Base-by-base conservation (phyloP, 768 basidiomycete species). In the Peribolospora kevripleyi region DNA sequence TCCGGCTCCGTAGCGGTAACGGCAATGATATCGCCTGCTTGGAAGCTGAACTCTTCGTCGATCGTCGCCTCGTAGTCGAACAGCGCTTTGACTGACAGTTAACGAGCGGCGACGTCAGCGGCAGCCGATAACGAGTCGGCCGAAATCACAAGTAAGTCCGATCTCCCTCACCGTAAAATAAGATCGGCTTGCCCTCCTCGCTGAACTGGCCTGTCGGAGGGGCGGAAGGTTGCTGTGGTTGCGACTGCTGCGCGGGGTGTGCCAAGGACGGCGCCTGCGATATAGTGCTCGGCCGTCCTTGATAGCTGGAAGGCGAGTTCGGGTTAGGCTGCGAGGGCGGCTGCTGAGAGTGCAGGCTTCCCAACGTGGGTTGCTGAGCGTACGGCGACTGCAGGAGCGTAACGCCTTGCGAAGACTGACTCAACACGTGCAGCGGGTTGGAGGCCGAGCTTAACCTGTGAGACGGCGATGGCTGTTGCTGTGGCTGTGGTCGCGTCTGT, bases 21-120 rank as follows among this genome's bases (percentile, higher is more conserved):
- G 6, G 88, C 90, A 60, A 97, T 93, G 60, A 93, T 84, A 68
- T 97, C 91, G 3, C 83, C 85, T 25, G 79, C 72, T 65, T 88
- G 84, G 77, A 97, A 95, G 66, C 90, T 83, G 66, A 97, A 95
- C 69, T 95, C 91, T 64, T 90, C 86, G 1, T 83, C 80, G 58
- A 82, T 84, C 8, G 81, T 79, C 11, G 84, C 85, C 0, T 69
- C 68, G 62, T 88, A 90, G 66, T 87, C 82, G 65, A 84, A 91
- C 59, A 90, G 69, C 45, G 87, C 87, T 72, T 85, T 84, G 57
- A 90, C 85, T 86, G 52, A 56, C 11, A 14, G 39, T n/a, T 11
- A 45, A 43, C n/a, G 25, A 6, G 45, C 11, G 42, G 45, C 8
- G 13, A 14, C 13, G 55, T 14, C 42, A 41, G 46, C 50, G 6